These are phyloP conservation scores for Polygonum aviculare DNA, from an alignment of 148 eudicot genomes.

Conservation along the genomic window DNA sequence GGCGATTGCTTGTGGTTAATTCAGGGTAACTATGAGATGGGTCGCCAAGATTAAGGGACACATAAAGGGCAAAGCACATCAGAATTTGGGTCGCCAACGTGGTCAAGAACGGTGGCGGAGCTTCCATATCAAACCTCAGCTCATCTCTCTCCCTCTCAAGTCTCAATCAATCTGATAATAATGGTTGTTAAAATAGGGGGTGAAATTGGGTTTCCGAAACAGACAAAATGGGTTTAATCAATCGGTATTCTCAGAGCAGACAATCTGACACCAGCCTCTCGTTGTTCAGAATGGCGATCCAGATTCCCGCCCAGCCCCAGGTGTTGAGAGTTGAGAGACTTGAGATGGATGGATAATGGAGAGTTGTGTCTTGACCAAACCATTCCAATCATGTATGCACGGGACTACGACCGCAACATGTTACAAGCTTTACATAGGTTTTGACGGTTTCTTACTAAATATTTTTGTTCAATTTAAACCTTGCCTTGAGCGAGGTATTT, in stretches of 20 bases:
- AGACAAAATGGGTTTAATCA: not conserved
- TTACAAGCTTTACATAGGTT: too few relatives aligned
- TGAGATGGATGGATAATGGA: too few relatives aligned
- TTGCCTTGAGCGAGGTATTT: too few relatives aligned
- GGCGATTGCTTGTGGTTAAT: not conserved
- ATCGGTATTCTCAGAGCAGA: not conserved
- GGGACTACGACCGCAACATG: too few relatives aligned
- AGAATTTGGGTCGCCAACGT: slow-evolving; percentile 3
- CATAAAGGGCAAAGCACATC: not conserved
- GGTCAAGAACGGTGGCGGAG: not conserved
- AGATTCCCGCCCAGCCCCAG: too few relatives aligned
- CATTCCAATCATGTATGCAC: too few relatives aligned
- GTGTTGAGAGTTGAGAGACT: too few relatives aligned
- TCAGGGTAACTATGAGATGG: not conserved
- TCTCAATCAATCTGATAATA: too few relatives aligned
- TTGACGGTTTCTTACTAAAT: too few relatives aligned
- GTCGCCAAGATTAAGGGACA: not conserved
- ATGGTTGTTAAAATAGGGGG: not conserved
- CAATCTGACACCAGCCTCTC: not conserved
- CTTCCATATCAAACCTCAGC: not conserved
- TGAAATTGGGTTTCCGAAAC: not conserved
- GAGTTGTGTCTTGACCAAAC: too few relatives aligned
- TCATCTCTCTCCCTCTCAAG: not conserved
- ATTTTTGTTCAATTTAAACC: too few relatives aligned
- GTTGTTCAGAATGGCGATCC: not conserved